Base-by-base conservation (phyloP, 257 asterid genomes). In the Lycium ferocissimum region DNA sequence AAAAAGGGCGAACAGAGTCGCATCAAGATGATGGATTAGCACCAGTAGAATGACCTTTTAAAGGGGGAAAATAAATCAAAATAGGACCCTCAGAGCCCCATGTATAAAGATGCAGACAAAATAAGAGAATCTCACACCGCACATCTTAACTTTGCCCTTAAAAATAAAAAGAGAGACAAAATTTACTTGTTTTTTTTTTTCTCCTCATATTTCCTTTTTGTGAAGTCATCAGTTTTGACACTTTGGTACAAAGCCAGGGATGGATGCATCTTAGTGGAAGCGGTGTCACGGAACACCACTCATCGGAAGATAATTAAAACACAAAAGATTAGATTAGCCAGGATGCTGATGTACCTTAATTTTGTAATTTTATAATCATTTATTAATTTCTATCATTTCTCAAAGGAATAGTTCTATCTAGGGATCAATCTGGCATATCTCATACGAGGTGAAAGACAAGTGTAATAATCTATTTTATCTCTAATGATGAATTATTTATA, bases 171-270 rank as follows among this genome's bases (percentile, higher is more conserved):
- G 17, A 1, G 9, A 45, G 80, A 72, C 57, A 20, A 49, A 20
- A 49, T 0, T 1, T 47, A 20, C 62, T 75, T 49, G 13, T 11
- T 72, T 49, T 47, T 20, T 20, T 20, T 11, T 0, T 40, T 2
- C 3, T 40, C 49, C 22, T 75, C 0, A 49, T 3, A 49, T 49
- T 75, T 15, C 7, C 7, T 75, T 51, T 22, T 12, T 6, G 22
- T 75, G 14, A 75, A 49, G 45, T 49, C 62, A 75, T 49, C 62
- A 49, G 49, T 11, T 75, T 49, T 7, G 8, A 12, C 81, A 49
- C 81, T 75, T 49, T 7, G 40, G 81, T 49, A 49, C 10, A 75
- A 73, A 75, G 22, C 54, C 15, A 67, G 37, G 76, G 22, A 67
- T 38, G 76, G 13, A 37, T 67, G 15, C 76, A 67, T 12, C 12